Conservation (phyloP, 2,329 filamentous ascomycete species). For the Fusarium sp. region DNA sequence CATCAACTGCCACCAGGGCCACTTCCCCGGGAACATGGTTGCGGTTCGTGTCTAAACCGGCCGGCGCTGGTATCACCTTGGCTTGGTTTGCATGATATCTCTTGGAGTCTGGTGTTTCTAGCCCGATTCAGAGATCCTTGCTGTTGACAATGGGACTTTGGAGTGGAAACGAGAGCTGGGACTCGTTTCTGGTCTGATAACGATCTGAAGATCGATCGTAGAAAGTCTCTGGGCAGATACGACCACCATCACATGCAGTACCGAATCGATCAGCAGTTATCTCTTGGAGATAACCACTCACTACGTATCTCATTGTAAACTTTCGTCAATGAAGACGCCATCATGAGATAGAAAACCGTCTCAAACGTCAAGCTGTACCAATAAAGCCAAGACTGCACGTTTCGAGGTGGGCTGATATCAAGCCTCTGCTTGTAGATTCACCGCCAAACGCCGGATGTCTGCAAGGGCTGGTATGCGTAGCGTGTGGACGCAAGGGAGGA, state of each 20-base stretch:
- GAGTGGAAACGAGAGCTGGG: conserved; percentile 38
- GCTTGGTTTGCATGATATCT: conserved; percentile 32
- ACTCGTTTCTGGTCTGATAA: conserved; percentile 39
- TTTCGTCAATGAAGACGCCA: background rate
- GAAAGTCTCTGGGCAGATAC: conserved; percentile 20
- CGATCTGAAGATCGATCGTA: conserved; percentile 28
- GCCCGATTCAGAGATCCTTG: conserved; percentile 40
- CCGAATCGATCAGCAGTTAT: conserved; percentile 7
- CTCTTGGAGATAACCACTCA: conserved; percentile 1
- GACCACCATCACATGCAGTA: conserved; percentile 31
- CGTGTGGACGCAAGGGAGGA: conserved; percentile 40
- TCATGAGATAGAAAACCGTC: conserved; percentile 27
- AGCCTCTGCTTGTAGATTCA: conserved; percentile 39
- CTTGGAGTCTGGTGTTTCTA: conserved; percentile 25
- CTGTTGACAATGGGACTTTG: conserved; percentile 34
- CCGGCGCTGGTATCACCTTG: conserved; percentile 23
- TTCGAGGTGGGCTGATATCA: conserved; percentile 34
- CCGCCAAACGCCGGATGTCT: conserved; percentile 36
- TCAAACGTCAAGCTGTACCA: conserved; percentile 18
- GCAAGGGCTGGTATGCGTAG: conserved; percentile 28
- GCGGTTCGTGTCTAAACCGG: conserved; percentile 26
- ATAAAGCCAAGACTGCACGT: conserved; percentile 18
- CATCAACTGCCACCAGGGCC: conserved; percentile 38
- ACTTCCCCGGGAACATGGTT: conserved; percentile 40
- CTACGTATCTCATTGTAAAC: conserved; percentile 1